These are phyloP conservation scores for Xanthoconium stramineum DNA, from an alignment of 768 basidiomycete genomes.

Conservation along the genomic window DNA sequence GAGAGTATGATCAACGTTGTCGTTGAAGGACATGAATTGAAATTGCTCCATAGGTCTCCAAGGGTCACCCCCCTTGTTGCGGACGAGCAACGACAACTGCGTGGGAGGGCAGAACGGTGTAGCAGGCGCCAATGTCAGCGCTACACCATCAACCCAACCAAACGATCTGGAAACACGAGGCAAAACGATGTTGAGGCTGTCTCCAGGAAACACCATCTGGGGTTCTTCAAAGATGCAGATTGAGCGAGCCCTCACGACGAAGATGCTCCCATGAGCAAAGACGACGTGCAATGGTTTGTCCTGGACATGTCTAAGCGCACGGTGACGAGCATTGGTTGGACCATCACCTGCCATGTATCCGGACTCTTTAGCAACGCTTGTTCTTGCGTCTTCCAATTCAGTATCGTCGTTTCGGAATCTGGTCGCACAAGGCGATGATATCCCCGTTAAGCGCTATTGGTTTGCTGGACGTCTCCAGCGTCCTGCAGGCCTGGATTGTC, in stretches of 20 bases:
- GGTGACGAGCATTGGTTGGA: background rate
- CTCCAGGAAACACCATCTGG: constrained; percentile 25
- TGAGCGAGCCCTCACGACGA: constrained; percentile 59
- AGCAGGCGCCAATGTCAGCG: constrained; percentile 29
- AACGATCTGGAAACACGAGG: constrained; percentile 48
- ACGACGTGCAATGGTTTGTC: constrained; percentile 54
- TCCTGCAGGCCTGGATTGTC: constrained; percentile 31
- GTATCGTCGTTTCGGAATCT: constrained; percentile 48
- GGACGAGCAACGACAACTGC: constrained; percentile 50
- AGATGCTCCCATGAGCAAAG: constrained; percentile 43
- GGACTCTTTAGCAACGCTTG: constrained; percentile 46
- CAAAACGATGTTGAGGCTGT: constrained; percentile 14
- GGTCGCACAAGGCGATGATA: constrained; percentile 53
- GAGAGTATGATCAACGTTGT: constrained; percentile 12
- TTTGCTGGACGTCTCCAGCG: constrained; percentile 39
- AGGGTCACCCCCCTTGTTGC: constrained; percentile 57
- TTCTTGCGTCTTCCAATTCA: constrained; percentile 50
- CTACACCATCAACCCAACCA: constrained; percentile 66
- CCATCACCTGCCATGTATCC: constrained; percentile 30
- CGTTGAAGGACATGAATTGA: constrained; percentile 49
- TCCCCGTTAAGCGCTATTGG: constrained; percentile 51
- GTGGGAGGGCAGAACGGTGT: background rate
- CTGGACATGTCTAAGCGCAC: constrained; percentile 24
- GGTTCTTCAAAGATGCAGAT: constrained; percentile 55
- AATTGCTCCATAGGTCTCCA: constrained; percentile 51